phyloP scores from a whole-genome alignment of 768 basidiomycete genomes.

The Serendipita sp. region DNA sequence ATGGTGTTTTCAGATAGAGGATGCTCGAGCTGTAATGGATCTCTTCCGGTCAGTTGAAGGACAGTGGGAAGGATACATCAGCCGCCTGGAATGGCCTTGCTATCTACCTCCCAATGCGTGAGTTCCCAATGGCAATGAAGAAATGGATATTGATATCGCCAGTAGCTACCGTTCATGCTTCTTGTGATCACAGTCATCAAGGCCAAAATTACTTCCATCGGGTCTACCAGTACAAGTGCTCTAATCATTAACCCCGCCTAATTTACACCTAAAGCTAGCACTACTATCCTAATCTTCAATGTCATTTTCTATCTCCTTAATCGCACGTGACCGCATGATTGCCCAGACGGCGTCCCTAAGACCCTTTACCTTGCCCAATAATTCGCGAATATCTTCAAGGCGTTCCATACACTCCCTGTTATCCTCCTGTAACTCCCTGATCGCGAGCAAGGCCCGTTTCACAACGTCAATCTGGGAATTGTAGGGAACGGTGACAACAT shows the following conservation, averaged over 20 bases:
- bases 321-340: constrained; percentile 53
- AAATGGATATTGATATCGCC: background rate
- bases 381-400: constrained; percentile 68
- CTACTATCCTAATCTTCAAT: background rate
- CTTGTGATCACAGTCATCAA: background rate
- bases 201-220: too few relatives aligned
- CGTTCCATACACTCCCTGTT: constrained; percentile 76
- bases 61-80: constrained; percentile 32
- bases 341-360: constrained; percentile 67
- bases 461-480: constrained; percentile 40
- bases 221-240: background rate
- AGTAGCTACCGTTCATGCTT: background rate
- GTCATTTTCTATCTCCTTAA: constrained; percentile 55
- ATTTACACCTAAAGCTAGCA: background rate
- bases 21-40: constrained; percentile 35
- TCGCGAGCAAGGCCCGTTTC: constrained; percentile 55
- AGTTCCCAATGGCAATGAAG: background rate
- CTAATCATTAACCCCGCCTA: background rate
- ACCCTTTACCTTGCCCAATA: constrained; percentile 54
- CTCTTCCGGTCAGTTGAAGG: constrained; percentile 36
- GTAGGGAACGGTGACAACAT: constrained; percentile 30
- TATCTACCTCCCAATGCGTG: constrained; percentile 24
- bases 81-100: constrained; percentile 36
- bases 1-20: constrained; percentile 27
- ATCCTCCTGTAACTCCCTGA: constrained; percentile 75